Base-by-base conservation (phyloP, 2,329 filamentous ascomycete genomes). In the Neofusicoccum parvum region DNA sequence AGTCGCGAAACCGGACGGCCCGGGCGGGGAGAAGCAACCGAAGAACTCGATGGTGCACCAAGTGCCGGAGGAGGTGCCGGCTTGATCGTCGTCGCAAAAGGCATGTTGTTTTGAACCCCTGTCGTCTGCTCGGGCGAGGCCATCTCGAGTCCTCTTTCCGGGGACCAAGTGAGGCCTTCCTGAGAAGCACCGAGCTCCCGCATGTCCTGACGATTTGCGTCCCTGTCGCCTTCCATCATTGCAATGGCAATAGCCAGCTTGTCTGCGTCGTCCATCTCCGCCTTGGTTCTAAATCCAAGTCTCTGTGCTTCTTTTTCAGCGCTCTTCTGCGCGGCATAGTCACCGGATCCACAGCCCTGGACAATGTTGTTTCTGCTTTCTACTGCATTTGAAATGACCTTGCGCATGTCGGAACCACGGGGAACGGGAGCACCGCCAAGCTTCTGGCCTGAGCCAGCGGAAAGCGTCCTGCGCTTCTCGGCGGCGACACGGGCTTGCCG, bases 221-320 rank as follows among this genome's bases (percentile, higher is more conserved):
- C 93, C 74, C 96, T 88, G 73, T 96, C 90, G 32, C 95, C 82
- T 72, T 97, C 94, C 81, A 92, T 93, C 37, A 96, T 82, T 0
- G 93, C 93, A 72, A 94, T 88, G 62, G 92, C 88, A 67, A 97
- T 96, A 5, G 94, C 94, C 27, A 87, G 84, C 65, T 97, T 92
- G 71, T 97, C 96, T 3, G 92, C 94, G 70, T 93, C 90, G 64
- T 97, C 92, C 75, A 96, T 91, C 69, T 96, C 92, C 0, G 92
- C 92, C 72, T 91, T 87, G 0, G 93, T 97, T 67, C 85, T 86
- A 80, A 96, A 94, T 0, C 92, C 92, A 69, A 90, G 70, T 36
- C 62, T 90, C 65, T 82, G 83, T 5, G 87, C 87, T 43, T 89
- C 90, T 14, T 88, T 85, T 15, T 88, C 85, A 3, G 84, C 84